phyloP scores from a whole-genome alignment of 164 flowering plant genomes.

The Vitis cinerea region DNA sequence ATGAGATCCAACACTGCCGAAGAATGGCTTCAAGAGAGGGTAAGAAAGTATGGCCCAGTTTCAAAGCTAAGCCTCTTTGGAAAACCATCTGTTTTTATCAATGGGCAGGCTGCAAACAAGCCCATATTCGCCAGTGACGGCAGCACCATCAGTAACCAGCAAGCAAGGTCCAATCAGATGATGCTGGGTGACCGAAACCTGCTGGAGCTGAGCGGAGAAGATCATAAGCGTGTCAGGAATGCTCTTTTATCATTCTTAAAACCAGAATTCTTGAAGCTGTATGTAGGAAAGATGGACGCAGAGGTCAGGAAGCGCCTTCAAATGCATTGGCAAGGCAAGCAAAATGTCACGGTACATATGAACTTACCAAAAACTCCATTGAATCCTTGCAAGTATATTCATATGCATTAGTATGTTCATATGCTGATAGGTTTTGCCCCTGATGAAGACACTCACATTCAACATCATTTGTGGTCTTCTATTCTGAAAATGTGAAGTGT shows the following conservation, averaged over 20 bases:
- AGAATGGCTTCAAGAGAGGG: slow-evolving; percentile 27
- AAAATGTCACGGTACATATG: slow-evolving; percentile 27
- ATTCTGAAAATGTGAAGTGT: slow-evolving; percentile 8
- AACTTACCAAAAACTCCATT: neutral
- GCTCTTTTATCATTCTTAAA: slow-evolving; percentile 31
- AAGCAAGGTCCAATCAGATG: slow-evolving; percentile 19
- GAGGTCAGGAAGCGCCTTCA: slow-evolving; percentile 31
- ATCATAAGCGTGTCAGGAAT: slow-evolving; percentile 37
- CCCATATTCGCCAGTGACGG: slow-evolving; percentile 24
- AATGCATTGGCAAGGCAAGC: slow-evolving; percentile 37
- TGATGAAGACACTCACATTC: slow-evolving; percentile 71
- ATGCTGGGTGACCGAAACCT: slow-evolving; percentile 32
- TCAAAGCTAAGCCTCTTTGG: slow-evolving; percentile 40
- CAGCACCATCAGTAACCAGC: slow-evolving; percentile 16
- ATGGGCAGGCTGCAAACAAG: slow-evolving; percentile 46
- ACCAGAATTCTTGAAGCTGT: slow-evolving; percentile 37
- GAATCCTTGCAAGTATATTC: neutral
- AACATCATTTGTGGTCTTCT: slow-evolving; percentile 59
- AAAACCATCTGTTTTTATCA: slow-evolving; percentile 34
- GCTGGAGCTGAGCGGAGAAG: slow-evolving; percentile 32
- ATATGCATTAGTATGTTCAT: too few relatives aligned
- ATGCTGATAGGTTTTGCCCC: slow-evolving; percentile 45
- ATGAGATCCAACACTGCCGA: slow-evolving; percentile 39
- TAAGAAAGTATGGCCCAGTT: slow-evolving; percentile 31
- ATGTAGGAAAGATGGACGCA: slow-evolving; percentile 37